These are phyloP conservation scores for Eucalyptus pauciflora DNA, from an alignment of 345 rosid genomes.

Conservation along the genomic window DNA sequence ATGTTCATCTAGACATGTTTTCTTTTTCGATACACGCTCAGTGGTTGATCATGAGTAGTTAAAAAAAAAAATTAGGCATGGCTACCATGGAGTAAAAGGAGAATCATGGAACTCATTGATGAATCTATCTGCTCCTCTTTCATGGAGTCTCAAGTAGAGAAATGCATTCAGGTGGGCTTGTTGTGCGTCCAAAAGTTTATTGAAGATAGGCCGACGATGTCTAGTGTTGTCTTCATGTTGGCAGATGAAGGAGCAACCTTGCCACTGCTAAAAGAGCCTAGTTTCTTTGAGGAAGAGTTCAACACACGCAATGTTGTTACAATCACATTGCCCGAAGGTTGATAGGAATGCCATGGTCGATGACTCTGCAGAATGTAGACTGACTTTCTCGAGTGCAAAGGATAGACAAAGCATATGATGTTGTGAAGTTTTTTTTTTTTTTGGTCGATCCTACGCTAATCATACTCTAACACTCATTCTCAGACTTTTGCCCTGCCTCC, in stretches of 20 bases:
- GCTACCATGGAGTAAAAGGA: background rate
- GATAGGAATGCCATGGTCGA: background rate
- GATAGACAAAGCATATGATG: background rate
- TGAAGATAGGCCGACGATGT: conserved; percentile 4
- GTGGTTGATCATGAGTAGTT: background rate
- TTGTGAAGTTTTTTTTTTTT: too few species aligned
- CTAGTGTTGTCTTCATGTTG: background rate
- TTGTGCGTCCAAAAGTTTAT: conserved; percentile 12
- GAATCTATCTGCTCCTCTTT: background rate
- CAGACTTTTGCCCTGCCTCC: too few species aligned
- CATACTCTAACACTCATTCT: too few species aligned
- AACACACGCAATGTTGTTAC: background rate
- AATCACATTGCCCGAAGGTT: background rate
- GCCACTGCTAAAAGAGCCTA: conserved; percentile 5
- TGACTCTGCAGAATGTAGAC: background rate
- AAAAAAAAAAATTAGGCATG: too few species aligned
- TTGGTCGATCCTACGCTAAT: too few species aligned
- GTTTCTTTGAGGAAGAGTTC: background rate
- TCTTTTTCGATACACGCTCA: too few species aligned
- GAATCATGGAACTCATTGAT: background rate
- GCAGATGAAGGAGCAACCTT: background rate
- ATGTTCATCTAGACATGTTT: too few species aligned
- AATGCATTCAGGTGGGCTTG: conserved; percentile 9
- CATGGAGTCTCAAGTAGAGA: background rate
- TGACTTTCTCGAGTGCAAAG: background rate